A percentile compares a stretch with the other conserved stretches of the same genome.
Conservation (phyloP, 441 rosid species). For the Gossypium schwendimanii region DNA sequence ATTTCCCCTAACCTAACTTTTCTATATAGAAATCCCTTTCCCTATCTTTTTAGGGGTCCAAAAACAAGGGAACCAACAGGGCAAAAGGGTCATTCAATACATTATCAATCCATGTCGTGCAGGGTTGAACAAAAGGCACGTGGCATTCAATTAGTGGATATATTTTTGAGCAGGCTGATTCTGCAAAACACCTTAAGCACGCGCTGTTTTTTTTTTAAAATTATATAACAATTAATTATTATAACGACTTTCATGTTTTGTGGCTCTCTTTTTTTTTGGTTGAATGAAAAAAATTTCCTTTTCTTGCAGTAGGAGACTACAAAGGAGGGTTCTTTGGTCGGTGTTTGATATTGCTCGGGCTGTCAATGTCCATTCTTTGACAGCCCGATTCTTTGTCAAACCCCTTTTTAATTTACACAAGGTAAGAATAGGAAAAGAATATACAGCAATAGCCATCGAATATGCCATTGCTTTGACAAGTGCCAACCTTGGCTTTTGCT, state of each 20-base stretch:
- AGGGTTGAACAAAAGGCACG: not conserved
- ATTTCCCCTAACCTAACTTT: not conserved
- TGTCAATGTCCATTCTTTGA: conserved; percentile 12
- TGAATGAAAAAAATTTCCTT: not conserved
- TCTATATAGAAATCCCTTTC: not conserved
- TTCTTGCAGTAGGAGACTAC: not conserved
- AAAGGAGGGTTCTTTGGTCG: conserved; percentile 14
- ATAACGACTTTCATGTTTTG: not conserved
- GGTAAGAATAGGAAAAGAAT: conserved; percentile 5
- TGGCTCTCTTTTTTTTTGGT: not conserved
- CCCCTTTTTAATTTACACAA: not conserved
- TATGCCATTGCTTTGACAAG: not conserved
- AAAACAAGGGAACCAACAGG: not conserved
- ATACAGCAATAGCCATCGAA: not conserved
- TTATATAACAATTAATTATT: not conserved
- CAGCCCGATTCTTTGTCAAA: conserved; percentile 12
- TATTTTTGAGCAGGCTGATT: not conserved
- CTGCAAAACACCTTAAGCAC: not conserved
- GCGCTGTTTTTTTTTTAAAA: not conserved
- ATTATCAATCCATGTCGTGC: not conserved
- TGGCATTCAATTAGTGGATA: not conserved
- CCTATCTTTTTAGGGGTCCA: not conserved
- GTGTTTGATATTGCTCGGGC: conserved; percentile 9
- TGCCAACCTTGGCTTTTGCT: not conserved
- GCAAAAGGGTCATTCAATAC: not conserved